Base-by-base conservation (phyloP, 495 filamentous ascomycete genomes). In the Aspergillus saccharolyticus region DNA sequence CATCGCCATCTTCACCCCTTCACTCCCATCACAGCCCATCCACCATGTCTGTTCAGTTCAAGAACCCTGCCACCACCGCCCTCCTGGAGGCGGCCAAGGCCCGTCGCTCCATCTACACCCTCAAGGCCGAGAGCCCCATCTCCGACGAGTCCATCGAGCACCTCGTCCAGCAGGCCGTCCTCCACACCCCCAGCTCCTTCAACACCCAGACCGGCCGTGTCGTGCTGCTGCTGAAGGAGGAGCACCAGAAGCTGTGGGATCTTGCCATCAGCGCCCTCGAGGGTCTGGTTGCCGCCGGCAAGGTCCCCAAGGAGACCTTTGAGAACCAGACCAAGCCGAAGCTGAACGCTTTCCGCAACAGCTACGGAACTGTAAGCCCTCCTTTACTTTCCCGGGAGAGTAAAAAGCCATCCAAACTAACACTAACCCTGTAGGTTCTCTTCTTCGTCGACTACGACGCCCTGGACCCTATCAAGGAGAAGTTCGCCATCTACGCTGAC, bases 201-300 rank as follows among this genome's bases (percentile, higher is more conserved):
- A 80, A 82, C 68, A 78, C 75, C 56, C 79, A 82, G 65, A 78
- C 79, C 46, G 74, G 73, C 10, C 78, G 79, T 21, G 54, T 75
- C 12, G 72, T 78, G 14, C 65, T 82, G 4, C 64, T 80, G 15
- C 57, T 81, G 52, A 74, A 75, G 64, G 72, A 81, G 50, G 71
- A 81, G 65, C 79, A 80, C 70, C 54, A 76, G 63, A 77, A 79
- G 74, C 69, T 79, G 12, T 82, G 79, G 79, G 74, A 79, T 51
- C 69, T 80, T 45, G 71, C 75, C 25, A 69, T 70, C 21, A 54
- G 67, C n/a, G 69, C 66, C 0, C 69, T 80, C 61, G 75, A 77
- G 67, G 70, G 72, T 10, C 69, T 74, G 17, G 71, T 78, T 21
- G 68, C 64, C 24, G 68, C 66, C 24, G 70, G 69, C 21, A 44